Base-by-base conservation (phyloP, 257 asterid species). In the Forsythia viridissima region DNA sequence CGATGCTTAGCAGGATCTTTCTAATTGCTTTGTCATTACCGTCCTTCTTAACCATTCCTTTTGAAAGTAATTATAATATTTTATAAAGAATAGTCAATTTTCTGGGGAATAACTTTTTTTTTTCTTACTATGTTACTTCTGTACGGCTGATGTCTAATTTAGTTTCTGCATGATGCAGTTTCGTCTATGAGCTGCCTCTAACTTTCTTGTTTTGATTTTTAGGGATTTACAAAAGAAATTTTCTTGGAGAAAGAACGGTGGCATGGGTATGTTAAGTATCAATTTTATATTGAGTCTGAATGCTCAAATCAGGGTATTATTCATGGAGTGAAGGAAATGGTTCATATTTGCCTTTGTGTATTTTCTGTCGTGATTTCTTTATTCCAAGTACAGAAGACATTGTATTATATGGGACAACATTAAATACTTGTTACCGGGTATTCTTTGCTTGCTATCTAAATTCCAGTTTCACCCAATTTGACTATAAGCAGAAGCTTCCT, bases 161-260 rank as follows among this genome's bases (percentile, higher is more conserved):
- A 71, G 34, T 61, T 75, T 52, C 72, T 82, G 7, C 20, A 44
- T 80, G 73, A 10, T 77, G 70, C 74, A 21, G 66, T 80, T 75
- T 69, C 68, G 70, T 68, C n/a, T 59, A 55, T 79, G 78, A 67
- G 73, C 70, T 83, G 48, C 18, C 41, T 72, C 80, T 87, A 76
- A 83, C 76, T 76, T 78, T 63, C 40, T 79, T 72, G 8, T 72
- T 20, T 63, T 73, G 67, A 57, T 75, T 66, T 79, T 79, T 80
- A 95, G 99, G 99, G 99, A 73, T 96, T 96, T 83, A 93, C 99
- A 46, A 96, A 96, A 83, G 98, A 96, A 87, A 96, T 96, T 84
- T 83, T 86, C 84, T 80, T 96, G 91, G 99, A 96, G 87, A 96
- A 90, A 85, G 99, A 93, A 71, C 85, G 92, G 79, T 96, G 99